A percentile compares a stretch with the other conserved stretches of the same genome.
phyloP scores from a whole-genome alignment of 331 rosid genomes.

The Quercus lobata region DNA sequence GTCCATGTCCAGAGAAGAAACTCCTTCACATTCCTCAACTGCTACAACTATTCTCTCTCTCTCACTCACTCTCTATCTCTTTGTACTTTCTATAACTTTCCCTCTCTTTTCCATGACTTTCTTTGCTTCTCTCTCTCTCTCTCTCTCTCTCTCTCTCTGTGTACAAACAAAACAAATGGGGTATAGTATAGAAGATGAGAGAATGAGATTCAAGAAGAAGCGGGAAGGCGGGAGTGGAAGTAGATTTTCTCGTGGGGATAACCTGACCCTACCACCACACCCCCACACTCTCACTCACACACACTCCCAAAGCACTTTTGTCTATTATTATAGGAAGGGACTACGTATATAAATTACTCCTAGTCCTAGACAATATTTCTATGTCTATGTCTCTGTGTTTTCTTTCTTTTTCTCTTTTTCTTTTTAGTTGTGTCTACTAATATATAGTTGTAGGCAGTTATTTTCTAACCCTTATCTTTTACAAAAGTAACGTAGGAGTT shows the following conservation, averaged over 20 bases:
- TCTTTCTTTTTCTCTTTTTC: too few species aligned
- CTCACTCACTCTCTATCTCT: neutral
- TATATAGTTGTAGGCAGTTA: too few species aligned
- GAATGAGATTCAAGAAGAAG: slow-evolving; percentile 45
- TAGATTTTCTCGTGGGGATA: slow-evolving; percentile 57
- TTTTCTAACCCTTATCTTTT: neutral
- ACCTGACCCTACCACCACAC: slow-evolving; percentile 45
- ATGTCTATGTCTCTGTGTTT: too few species aligned
- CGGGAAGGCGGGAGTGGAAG: slow-evolving; percentile 53
- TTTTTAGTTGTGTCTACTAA: too few species aligned
- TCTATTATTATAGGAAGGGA: neutral
- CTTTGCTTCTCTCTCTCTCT: slow-evolving; percentile 13
- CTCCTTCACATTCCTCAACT: slow-evolving; percentile 25
- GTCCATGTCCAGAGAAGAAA: slow-evolving; percentile 58
- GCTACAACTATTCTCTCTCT: neutral
- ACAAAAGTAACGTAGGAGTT: neutral
- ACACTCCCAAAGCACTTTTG: slow-evolving; percentile 28
- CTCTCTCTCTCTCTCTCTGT: neutral
- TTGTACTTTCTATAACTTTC: neutral
- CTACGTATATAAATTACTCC: too few species aligned
- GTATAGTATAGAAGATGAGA: slow-evolving; percentile 10
- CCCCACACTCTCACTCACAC: slow-evolving; percentile 2
- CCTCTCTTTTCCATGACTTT: slow-evolving; percentile 8
- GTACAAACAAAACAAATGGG: neutral
- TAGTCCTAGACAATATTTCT: too few species aligned